phyloP scores from a whole-genome alignment of 2,329 filamentous ascomycete species.

The Emericellopsis cladophorae region DNA sequence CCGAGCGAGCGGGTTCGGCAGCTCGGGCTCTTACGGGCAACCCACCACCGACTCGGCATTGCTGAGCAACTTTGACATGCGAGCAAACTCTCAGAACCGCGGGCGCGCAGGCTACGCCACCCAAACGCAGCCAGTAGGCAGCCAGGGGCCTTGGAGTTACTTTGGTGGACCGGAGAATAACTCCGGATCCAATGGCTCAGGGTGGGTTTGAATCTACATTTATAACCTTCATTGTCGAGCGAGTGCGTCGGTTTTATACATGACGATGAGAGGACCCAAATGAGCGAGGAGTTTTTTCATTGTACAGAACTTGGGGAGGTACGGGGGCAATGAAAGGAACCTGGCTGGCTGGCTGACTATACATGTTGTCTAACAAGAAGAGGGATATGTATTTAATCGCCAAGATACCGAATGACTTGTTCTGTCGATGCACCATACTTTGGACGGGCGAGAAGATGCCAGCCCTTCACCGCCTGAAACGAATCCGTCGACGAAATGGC shows the following conservation, averaged over 20 bases:
- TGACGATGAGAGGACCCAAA: no score
- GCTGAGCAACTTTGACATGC: constrained; percentile 11
- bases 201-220: background rate
- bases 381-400: no score
- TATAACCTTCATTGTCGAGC: no score
- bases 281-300: no score
- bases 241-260: no score
- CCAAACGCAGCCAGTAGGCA: constrained; percentile 5
- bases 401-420: no score
- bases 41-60: constrained; percentile 4
- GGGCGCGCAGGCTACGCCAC: constrained; percentile 3
- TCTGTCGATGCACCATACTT: no score
- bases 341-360: no score
- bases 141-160: constrained; percentile 12
- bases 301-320: no score
- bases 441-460: no score
- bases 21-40: background rate
- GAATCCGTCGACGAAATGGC: constrained; percentile 19
- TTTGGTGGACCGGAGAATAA: constrained; percentile 4
- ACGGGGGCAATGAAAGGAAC: no score
- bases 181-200: background rate
- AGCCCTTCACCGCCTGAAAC: background rate
- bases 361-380: no score
- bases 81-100: constrained; percentile 3
- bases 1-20: constrained; percentile 3